Evolutionary conservation across 345 rosid genomes (phyloP), one percentile per base, ranked within the genome.

Genomic region (Gossypium arboreum): DNA sequence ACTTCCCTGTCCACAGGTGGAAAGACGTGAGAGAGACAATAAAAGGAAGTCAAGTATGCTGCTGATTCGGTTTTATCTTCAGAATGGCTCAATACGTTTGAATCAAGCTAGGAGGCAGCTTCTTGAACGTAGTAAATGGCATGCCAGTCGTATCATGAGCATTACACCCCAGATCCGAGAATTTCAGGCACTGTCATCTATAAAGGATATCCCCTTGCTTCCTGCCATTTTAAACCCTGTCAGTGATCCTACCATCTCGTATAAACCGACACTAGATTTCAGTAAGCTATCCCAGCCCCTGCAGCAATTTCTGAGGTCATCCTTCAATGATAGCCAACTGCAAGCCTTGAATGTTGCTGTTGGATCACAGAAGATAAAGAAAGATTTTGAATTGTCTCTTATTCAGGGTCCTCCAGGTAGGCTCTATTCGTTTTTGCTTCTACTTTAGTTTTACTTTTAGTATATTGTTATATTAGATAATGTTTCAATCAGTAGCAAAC

Each of bases 321-420:
- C 98, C 48, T 94, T 88, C 81, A 92, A 94, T 85, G 90, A 89
- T 43, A 88, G 94, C 79, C 98, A 94, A 65, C 87, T 94, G 75
- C 92, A 88, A 77, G 98, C 98, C 69, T 88, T 94, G 75, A 76
- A 83, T 79, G 85, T 75, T 80, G 88, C 92, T 70, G 79, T 88
- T 75, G 86, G 93, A 47, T 85, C 85, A 44, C 81, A 81, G 76
- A 83, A 60, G 74, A 55, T 79, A 62, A 79, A 83, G 80, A 88
- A 87, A 68, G 89, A 84, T 58, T 88, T 84, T 86, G 90, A 86
- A 73, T 68, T 94, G 76, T 91, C 98, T 72, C 98, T 94, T 66
- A 90, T 94, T 79, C 98, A 94, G 88, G 98, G 98, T 62, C 98
- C 98, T 80, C 98, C 98, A 86, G 98, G 98, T 92, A 84, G 73